Percentiles rank a stretch among this genome's conserved stretches.
phyloP scores from a whole-genome alignment of 768 basidiomycete genomes.

The Sarcomyxa edulis region DNA sequence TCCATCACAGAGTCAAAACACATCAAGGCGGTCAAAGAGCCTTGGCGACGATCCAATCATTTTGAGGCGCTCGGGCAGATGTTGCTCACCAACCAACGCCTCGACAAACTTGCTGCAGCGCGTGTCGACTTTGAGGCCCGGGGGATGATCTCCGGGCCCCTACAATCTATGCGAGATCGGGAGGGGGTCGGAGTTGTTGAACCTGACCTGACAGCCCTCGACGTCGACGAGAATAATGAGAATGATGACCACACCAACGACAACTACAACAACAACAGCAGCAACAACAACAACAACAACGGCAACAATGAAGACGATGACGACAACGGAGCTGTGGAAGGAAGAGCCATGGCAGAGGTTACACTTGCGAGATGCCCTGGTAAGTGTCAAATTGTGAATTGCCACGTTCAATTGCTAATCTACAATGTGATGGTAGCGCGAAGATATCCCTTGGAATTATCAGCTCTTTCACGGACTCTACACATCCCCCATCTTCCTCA shows the following conservation, averaged over 20 bases:
- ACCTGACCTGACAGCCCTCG: no score
- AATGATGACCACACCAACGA: no score
- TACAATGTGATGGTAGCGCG: no score
- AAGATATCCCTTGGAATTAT: no score
- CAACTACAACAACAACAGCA: no score
- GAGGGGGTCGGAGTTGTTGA: no score
- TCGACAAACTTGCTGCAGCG: conserved; percentile 15
- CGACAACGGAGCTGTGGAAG: conserved; percentile 1
- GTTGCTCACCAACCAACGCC: conserved; percentile 14
- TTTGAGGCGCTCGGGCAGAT: conserved; percentile 16
- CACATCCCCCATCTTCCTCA: conserved; percentile 14
- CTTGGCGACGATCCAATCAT: conserved; percentile 15
- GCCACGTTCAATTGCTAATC: background rate
- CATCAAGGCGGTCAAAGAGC: conserved; percentile 19
- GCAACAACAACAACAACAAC: background rate
- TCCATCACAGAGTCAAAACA: conserved; percentile 20
- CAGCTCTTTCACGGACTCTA: conserved; percentile 7
- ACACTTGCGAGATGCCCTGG: background rate
- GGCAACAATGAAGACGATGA: conserved; percentile 3
- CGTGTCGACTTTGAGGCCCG: conserved; percentile 11
- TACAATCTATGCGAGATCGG: no score
- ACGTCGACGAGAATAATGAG: no score
- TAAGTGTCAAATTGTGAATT: background rate
- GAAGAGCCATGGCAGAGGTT: background rate
- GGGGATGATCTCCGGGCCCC: conserved; percentile 17